Evolutionary conservation across 2,329 filamentous ascomycete genomes (phyloP), one percentile per base, ranked within the genome.

Genomic region (Pseudogymnoascus sp.): DNA sequence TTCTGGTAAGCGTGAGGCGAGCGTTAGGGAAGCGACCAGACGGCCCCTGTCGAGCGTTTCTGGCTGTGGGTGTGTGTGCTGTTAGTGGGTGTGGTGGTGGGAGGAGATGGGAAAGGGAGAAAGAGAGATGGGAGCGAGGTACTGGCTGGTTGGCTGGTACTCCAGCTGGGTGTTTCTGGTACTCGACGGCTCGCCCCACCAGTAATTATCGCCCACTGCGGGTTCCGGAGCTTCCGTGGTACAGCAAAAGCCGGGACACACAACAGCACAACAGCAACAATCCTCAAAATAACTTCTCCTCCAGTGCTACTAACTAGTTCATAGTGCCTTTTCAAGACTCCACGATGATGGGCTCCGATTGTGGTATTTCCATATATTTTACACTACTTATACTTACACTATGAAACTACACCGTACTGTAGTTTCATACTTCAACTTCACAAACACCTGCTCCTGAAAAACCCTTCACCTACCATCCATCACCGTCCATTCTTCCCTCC

Each of bases 141-240:
- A 31, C 29, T 31, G 7, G 29, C 8, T 31, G 29, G 6, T 10
- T 6, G 4, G 29, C 7, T 31, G 29, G 7, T 31, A 7, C 7
- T 10, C 19, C 19, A 7, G 29, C 29, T 31, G 33, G 10, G 10
- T 11, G 8, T 41, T 41, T 45, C 41, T 45, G 41, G 41, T 45
- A 49, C 43, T 26, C 41, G n/a, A 49, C 43, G 21, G 43, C 43
- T 26, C 43, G 43, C 12, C 43, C 43, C 43, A 49, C 21, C 21
- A 26, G 26, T 49, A 43, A 41, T 6, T 29, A 29, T 6, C 26
- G 23, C 10, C 21, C 10, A 52, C 45, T 52, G 45, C 26, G 45
- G 45, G 23, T 52, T 52, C 45, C 45, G 45, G 45, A 31, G 45
- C 43, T 52, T 52, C 45, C 45, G 45, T 52, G 45, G 45, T 52